Conservation (phyloP, 2,329 filamentous ascomycete species). For the Sporothrix humicola region DNA sequence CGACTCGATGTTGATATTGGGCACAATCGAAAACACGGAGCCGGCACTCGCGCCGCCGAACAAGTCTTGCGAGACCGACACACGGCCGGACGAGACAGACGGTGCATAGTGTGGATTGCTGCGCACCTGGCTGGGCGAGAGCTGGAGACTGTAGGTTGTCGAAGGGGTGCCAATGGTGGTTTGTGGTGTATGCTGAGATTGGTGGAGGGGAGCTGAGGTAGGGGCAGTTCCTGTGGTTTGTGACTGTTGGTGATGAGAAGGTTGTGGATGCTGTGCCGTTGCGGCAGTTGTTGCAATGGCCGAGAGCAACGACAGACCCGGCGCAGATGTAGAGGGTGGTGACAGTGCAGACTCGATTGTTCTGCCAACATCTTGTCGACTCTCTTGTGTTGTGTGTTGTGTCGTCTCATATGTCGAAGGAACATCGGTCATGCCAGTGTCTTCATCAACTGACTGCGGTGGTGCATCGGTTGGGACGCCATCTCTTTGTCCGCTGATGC, state of each 20-base stretch:
- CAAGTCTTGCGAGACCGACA: neutral
- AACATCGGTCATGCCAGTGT: neutral
- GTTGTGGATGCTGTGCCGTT: neutral
- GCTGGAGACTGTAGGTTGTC: constrained; percentile 4
- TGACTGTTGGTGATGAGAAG: neutral
- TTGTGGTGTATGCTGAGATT: neutral
- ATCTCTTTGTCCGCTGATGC: neutral
- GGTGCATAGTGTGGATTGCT: neutral
- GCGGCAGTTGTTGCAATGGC: neutral
- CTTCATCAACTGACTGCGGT: neutral
- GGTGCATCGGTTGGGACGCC: neutral
- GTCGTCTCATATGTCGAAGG: neutral
- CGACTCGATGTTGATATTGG: constrained; percentile 5
- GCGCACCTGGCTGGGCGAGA: neutral
- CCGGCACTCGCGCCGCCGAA: neutral
- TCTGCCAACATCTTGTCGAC: neutral
- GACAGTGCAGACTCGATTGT: neutral
- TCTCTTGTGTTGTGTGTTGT: neutral
- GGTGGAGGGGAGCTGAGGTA: neutral
- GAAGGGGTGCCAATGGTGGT: neutral
- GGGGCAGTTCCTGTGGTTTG: neutral
- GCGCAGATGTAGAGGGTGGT: neutral
- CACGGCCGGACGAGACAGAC: neutral
- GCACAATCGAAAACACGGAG: neutral
- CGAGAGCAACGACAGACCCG: neutral